Percentiles rank a stretch among this genome's conserved stretches.
Evolutionary conservation across 2,329 filamentous ascomycete species (phyloP).

Genomic region (Madurella fahalii): DNA sequence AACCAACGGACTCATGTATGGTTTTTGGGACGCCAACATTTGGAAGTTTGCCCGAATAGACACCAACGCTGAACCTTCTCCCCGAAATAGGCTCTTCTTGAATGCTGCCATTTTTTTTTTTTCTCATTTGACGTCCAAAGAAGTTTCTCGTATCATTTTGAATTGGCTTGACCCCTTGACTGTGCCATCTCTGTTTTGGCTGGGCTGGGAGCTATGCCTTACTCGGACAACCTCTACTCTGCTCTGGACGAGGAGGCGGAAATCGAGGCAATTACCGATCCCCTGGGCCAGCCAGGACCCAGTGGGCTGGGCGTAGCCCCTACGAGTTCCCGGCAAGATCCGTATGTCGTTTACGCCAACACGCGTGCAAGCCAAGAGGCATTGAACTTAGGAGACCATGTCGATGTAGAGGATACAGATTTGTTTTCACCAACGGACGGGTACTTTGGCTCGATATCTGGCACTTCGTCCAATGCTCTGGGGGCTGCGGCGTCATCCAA

Average conservation of each 20-base stretch:
- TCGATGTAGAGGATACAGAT: slow-evolving; percentile 26
- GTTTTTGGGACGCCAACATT: background rate
- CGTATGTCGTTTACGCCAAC: background rate
- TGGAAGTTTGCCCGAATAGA: background rate
- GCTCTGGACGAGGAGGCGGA: slow-evolving; percentile 30
- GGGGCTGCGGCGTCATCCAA: slow-evolving; percentile 28
- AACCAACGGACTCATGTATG: background rate
- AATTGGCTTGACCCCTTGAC: slow-evolving; percentile 9
- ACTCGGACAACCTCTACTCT: slow-evolving; percentile 47
- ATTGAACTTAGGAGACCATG: background rate
- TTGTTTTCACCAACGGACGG: slow-evolving; percentile 49
- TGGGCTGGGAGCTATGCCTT: slow-evolving; percentile 39
- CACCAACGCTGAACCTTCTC: background rate
- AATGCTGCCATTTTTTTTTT: background rate
- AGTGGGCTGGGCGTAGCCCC: background rate
- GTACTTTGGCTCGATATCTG: slow-evolving; percentile 40
- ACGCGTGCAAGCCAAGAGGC: background rate
- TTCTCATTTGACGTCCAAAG: slow-evolving; percentile 10
- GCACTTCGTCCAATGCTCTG: slow-evolving; percentile 6
- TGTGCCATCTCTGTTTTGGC: slow-evolving; percentile 14
- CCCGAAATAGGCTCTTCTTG: background rate
- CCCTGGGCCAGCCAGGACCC: slow-evolving; percentile 11
- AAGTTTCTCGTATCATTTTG: slow-evolving; percentile 15
- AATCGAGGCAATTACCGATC: slow-evolving; percentile 22
- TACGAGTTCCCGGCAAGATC: background rate